These are phyloP conservation scores for Ceriops tagal DNA, from an alignment of 345 rosid species.

Conservation along the genomic window DNA sequence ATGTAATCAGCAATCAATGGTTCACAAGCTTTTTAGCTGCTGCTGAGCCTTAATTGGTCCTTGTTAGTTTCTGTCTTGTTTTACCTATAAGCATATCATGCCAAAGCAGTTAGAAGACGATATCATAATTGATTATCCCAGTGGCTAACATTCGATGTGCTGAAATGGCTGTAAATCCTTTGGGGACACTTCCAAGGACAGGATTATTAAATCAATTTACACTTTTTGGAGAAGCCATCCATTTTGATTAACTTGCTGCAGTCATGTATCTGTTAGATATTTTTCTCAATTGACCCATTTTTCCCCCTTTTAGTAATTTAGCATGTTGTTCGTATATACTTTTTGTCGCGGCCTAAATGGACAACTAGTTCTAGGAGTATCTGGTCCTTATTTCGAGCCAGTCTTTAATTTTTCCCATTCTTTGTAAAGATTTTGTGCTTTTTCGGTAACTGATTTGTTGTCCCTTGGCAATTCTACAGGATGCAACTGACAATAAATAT, in stretches of 20 bases:
- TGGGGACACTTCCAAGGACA: too few relatives aligned
- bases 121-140: background rate
- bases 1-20: constrained; percentile 7
- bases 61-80: background rate
- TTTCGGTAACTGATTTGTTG: background rate
- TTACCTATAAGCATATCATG: background rate
- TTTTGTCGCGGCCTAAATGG: background rate
- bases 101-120: background rate
- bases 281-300: background rate
- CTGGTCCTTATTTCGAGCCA: background rate
- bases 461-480: constrained; percentile 8
- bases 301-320: too few relatives aligned
- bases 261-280: background rate
- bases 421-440: background rate
- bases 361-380: background rate
- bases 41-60: background rate
- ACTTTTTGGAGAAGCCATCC: background rate
- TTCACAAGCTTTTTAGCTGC: background rate
- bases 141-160: background rate
- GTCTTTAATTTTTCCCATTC: background rate
- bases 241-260: background rate
- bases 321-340: background rate
- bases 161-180: background rate
- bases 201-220: background rate
- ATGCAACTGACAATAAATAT: background rate